phyloP scores from a whole-genome alignment of 2,329 filamentous ascomycete species.

The Amylocarpus encephaloides region DNA sequence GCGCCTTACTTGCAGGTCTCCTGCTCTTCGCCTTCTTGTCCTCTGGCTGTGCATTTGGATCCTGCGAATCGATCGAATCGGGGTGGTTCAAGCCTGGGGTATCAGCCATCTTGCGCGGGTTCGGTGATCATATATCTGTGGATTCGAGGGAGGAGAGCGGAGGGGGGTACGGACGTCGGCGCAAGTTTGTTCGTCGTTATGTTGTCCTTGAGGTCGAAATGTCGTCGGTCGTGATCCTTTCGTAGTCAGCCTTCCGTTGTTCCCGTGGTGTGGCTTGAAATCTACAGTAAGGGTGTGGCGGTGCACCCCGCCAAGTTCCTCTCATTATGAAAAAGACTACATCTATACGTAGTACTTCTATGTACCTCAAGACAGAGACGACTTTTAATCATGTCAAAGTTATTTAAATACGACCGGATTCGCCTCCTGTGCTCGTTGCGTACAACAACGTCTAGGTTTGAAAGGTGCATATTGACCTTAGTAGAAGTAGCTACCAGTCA shows the following conservation, averaged over 20 bases:
- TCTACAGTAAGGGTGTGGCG: not conserved
- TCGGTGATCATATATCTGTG: constrained; percentile 24
- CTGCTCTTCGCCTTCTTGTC: constrained; percentile 85
- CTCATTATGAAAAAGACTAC: too few species aligned
- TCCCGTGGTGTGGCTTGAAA: constrained; percentile 2
- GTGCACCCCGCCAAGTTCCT: not conserved
- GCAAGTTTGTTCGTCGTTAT: not conserved
- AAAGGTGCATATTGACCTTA: not conserved
- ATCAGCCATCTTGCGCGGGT: constrained; percentile 26
- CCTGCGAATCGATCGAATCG: constrained; percentile 50
- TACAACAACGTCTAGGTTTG: too few species aligned
- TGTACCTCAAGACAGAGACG: not conserved
- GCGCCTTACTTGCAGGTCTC: constrained; percentile 72
- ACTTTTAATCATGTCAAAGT: too few species aligned
- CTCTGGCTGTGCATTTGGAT: constrained; percentile 45
- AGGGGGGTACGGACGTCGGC: not conserved
- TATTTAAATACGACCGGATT: too few species aligned
- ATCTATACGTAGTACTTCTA: too few species aligned
- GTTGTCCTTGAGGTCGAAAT: not conserved
- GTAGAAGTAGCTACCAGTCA: not conserved
- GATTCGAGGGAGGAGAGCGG: not conserved
- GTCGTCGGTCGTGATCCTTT: constrained; percentile 17
- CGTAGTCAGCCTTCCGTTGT: constrained; percentile 3
- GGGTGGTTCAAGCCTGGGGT: constrained; percentile 24
- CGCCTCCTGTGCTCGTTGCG: too few species aligned